Conservation (phyloP, 2,329 filamentous ascomycete species). For the Exophiala oligosperma region DNA sequence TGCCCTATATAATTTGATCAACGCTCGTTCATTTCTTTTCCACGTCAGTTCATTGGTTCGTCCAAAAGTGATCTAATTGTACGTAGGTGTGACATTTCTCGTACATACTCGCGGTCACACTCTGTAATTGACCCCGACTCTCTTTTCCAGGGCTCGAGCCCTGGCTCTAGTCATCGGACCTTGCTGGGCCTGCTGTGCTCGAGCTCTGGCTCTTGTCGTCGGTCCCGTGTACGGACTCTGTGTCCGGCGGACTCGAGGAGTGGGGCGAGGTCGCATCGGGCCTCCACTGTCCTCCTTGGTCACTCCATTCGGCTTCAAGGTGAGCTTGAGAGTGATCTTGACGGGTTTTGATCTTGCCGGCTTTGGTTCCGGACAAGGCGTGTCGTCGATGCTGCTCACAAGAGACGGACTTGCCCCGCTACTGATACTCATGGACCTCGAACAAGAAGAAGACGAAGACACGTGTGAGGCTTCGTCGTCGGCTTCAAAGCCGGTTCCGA, state of each 20-base stretch:
- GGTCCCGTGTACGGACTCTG: neutral
- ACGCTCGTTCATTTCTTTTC: too few relatives aligned
- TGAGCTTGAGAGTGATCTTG: neutral
- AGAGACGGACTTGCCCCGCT: neutral
- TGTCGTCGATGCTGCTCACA: neutral
- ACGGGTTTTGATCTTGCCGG: neutral
- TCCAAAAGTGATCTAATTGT: too few relatives aligned
- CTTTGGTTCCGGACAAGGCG: neutral
- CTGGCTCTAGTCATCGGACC: neutral
- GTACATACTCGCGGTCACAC: neutral
- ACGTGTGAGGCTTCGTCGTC: neutral
- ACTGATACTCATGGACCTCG: neutral
- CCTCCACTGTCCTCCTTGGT: neutral
- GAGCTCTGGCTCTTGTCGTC: neutral
- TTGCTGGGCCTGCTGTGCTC: neutral
- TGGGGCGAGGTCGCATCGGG: neutral
- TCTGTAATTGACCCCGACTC: neutral
- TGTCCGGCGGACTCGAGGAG: neutral
- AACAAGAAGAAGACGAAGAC: neutral
- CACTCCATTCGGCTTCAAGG: neutral
- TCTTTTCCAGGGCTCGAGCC: neutral
- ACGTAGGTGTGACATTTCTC: too few relatives aligned
- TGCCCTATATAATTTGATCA: too few relatives aligned
- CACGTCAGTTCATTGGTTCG: too few relatives aligned
- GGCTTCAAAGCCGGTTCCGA: neutral